Evolutionary conservation across 768 basidiomycete species (phyloP).

Genomic region (Tricholoma sp.): DNA sequence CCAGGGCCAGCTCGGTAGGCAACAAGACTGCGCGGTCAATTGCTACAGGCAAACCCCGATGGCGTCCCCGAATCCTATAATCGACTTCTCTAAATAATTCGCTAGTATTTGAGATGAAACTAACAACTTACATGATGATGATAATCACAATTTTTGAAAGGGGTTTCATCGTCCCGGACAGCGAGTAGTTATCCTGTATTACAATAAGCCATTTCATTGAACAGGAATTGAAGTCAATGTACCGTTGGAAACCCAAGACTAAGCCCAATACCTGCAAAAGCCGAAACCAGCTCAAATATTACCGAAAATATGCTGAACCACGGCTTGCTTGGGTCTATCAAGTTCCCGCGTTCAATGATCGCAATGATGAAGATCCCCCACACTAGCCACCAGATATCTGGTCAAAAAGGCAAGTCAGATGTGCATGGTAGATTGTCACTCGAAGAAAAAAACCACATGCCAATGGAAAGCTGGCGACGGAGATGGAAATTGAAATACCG

Average conservation of each 20-base stretch:
- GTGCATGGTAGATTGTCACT: not conserved
- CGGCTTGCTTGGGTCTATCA: constrained; percentile 49
- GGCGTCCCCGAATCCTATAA: constrained; percentile 59
- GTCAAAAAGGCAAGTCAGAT: not conserved
- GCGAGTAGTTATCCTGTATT: constrained; percentile 52
- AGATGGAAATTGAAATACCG: constrained; percentile 52
- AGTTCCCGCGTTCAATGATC: constrained; percentile 59
- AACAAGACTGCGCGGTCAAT: constrained; percentile 53
- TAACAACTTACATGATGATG: constrained; percentile 52
- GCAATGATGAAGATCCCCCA: constrained; percentile 68
- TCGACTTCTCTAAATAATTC: not conserved
- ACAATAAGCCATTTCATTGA: not conserved
- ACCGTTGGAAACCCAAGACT: constrained; percentile 56
- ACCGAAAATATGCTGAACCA: constrained; percentile 61
- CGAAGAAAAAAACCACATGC: constrained; percentile 24
- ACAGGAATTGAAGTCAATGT: constrained; percentile 5
- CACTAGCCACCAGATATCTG: constrained; percentile 78
- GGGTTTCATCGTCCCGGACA: constrained; percentile 55
- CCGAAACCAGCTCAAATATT: constrained; percentile 63
- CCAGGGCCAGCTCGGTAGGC: constrained; percentile 25
- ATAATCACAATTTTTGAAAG: constrained; percentile 71
- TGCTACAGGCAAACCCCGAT: constrained; percentile 66
- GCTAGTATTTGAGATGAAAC: not conserved
- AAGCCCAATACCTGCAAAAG: constrained; percentile 66
- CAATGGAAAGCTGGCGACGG: constrained; percentile 55